Evolutionary conservation across 208 protist species (phyloP), one percentile per base, ranked within the genome.

Genomic region (Acanthamoeba lugdunensis): DNA sequence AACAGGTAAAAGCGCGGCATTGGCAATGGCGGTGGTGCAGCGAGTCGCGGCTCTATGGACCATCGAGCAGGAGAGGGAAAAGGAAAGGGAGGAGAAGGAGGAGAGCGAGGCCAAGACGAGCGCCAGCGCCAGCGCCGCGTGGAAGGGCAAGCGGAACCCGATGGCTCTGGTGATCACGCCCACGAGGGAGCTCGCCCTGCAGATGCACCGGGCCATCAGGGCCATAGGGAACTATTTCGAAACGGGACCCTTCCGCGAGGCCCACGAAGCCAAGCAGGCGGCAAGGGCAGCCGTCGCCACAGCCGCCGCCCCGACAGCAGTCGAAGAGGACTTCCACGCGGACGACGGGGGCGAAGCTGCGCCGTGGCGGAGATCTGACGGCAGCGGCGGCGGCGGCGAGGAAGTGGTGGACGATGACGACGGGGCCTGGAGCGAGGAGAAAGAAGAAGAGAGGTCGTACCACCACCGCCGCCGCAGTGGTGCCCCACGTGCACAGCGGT

Each of bases 1-100:
- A 1, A 99, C 99, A 21, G 99, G 99, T 81, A 99, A 99, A 96
- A 99, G 99, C 14, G 98, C 98, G 25, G 98, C 98, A 45, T 99
- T 99, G 94, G 97, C 97, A 56, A 97, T 99, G 37, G 95, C 73
- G 7, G 41, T 95, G 61, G 94, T 98, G 28, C 97, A 98, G 30
- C 71, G 37, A 11, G 37, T 79, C 71, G 71, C 61, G 16, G 61
- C 73, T 45, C 73, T 81, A 2, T 81, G 30, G 45, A 23, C 6
- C 3, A 23, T n/a, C 73, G 45, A 52, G 45, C 37, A 54, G 28
- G 37, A 54, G 73, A 7, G 41, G 73, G 73, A 81, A 28, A 81
- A 67, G 61, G 25, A 9, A 9, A 21, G 25, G 25, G 18, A 23
- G 16, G 18, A 67, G 14, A 28, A 28, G 23, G 61, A 67, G 61